Base-by-base conservation (phyloP, 345 rosid species). In the Sonneratia caseolaris region DNA sequence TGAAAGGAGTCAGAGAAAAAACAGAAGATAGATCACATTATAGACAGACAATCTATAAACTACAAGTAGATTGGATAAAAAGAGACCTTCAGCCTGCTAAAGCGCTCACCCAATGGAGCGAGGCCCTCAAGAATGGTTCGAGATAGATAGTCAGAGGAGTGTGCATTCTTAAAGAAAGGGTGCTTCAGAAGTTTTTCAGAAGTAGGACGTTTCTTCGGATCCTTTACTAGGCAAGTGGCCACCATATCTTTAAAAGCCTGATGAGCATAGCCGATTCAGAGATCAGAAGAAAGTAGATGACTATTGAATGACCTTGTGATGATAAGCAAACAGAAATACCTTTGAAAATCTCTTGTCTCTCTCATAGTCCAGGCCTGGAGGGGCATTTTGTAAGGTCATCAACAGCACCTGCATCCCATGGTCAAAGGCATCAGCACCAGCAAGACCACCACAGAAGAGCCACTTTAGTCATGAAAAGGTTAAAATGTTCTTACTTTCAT, bases 371-470 rank as follows among this genome's bases (percentile, higher is more conserved):
- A 95, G 96, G 53, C 99, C 97, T 19, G 99, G 99, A 77, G 99
- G 97, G 70, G 97, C 97, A 82, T 91, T 95, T 82, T 95, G 99
- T 82, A 95, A 84, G 70, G 99, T 95, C 97, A 95, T 95, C 79
- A 95, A 83, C 86, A 95, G 82, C 75, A 95, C 99, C 97, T 95
- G 76, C 79, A 81, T 45, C 38, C 37, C 71, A 70, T 14, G 65
- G 48, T 51, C 40, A 59, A 47, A 21, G 68, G 56, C 35, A 68
- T 68, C 32, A 68, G 70, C 55, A 68, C 70, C 19, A 45, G 37
- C 53, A 43, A 68, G 55, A n/a, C 16, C 35, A 43, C 53, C 49
- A 19, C 14, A 10, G 19, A 32, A 40, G 51, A 68, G 32, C 55
- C 70, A 37, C 21, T 48, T 68, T 22, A 68, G 32, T 68, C 37